phyloP scores from a whole-genome alignment of 345 rosid genomes.

The Fremontodendron californicum region DNA sequence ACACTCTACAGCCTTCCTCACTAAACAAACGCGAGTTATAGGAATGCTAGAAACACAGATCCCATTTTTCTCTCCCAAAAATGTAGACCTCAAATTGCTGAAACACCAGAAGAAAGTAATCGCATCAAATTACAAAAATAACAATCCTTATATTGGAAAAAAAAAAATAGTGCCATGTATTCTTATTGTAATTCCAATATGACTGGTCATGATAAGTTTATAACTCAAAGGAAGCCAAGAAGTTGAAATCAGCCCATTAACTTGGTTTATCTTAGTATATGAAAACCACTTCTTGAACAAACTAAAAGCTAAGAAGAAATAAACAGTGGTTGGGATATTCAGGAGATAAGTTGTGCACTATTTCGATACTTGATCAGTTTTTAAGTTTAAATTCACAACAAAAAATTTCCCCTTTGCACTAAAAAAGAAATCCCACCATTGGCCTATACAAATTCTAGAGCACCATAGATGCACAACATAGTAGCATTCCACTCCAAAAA shows the following conservation, averaged over 20 bases:
- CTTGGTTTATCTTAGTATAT: neutral
- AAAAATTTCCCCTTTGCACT: neutral
- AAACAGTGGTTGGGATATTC: neutral
- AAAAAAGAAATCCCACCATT: neutral
- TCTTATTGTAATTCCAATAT: neutral
- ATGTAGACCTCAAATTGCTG: constrained; percentile 64
- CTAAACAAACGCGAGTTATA: constrained; percentile 34
- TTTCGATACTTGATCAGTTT: neutral
- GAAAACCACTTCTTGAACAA: neutral
- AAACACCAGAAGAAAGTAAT: constrained; percentile 17
- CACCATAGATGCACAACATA: constrained; percentile 2
- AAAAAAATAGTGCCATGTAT: neutral
- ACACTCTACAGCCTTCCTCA: constrained; percentile 57
- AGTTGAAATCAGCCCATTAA: neutral
- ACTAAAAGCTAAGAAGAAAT: neutral
- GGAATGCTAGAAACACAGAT: constrained; percentile 31
- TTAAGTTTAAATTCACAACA: neutral
- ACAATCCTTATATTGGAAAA: neutral
- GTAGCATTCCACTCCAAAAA: neutral
- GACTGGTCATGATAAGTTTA: neutral
- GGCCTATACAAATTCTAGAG: neutral
- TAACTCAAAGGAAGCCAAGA: neutral
- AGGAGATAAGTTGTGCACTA: neutral
- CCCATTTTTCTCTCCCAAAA: constrained; percentile 62
- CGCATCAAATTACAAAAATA: neutral